These are phyloP conservation scores for Oryza punctata DNA, from an alignment of 176 grass and related monocot genomes.

Conservation along the genomic window DNA sequence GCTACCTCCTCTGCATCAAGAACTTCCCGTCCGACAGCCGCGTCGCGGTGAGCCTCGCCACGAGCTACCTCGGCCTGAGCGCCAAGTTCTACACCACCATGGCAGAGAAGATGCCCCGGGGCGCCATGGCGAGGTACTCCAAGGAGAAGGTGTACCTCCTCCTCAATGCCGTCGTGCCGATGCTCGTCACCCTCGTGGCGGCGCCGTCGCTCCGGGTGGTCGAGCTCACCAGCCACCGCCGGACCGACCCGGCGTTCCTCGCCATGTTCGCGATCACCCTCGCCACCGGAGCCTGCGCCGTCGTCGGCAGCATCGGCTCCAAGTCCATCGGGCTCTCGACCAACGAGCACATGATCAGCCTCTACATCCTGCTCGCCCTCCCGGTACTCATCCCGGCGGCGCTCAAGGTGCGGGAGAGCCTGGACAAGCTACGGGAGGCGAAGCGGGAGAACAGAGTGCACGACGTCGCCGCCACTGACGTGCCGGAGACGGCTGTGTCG, in stretches of 20 bases:
- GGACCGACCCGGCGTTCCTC: slow-evolving; percentile 50
- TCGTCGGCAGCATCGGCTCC: slow-evolving; percentile 66
- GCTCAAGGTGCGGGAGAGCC: slow-evolving; percentile 49
- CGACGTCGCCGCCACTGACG: slow-evolving; percentile 47
- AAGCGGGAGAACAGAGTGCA: slow-evolving; percentile 73
- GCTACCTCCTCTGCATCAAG: slow-evolving; percentile 85
- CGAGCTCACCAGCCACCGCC: not conserved
- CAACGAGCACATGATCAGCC: slow-evolving; percentile 56
- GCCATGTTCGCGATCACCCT: slow-evolving; percentile 82
- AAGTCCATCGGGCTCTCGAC: slow-evolving; percentile 53
- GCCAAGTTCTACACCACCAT: slow-evolving; percentile 86
- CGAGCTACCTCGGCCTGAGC: slow-evolving; percentile 90
- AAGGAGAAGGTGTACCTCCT: slow-evolving; percentile 71
- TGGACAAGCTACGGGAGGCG: slow-evolving; percentile 46
- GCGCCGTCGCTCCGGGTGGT: slow-evolving; percentile 61
- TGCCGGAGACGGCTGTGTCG: slow-evolving; percentile 43
- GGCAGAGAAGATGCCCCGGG: slow-evolving; percentile 36
- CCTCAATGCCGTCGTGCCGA: slow-evolving; percentile 80
- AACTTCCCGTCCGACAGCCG: slow-evolving; percentile 85
- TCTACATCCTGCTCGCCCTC: slow-evolving; percentile 58
- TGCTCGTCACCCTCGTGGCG: slow-evolving; percentile 50
- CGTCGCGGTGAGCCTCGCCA: slow-evolving; percentile 72
- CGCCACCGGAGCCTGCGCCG: slow-evolving; percentile 72
- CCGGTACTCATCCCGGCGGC: slow-evolving; percentile 66
- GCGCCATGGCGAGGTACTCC: not conserved